A percentile compares a stretch with the other conserved stretches of the same genome.
These are phyloP conservation scores for Taphrina wiesneri DNA, from an alignment of 1,139 yeast species.

Conservation along the genomic window DNA sequence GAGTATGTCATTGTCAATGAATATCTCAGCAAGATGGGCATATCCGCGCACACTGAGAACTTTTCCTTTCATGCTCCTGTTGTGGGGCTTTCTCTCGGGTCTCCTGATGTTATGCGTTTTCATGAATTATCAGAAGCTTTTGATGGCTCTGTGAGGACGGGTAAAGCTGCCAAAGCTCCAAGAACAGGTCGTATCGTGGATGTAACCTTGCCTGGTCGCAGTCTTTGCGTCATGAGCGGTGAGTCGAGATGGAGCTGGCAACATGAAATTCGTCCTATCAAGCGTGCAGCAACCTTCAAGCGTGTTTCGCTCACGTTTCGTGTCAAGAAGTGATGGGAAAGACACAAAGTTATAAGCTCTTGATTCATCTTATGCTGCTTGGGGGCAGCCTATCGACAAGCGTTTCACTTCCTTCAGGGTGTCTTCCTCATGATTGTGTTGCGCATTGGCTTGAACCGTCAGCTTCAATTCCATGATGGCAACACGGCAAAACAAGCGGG, in stretches of 20 bases:
- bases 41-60: constrained; percentile 23
- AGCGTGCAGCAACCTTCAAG: background rate
- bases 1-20: constrained; percentile 22
- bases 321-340: background rate
- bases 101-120: constrained; percentile 11
- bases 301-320: constrained; percentile 13
- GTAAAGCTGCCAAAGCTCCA: constrained; percentile 22
- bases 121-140: background rate
- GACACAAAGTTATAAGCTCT: background rate
- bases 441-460: background rate
- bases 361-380: background rate
- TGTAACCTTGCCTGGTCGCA: constrained; percentile 9
- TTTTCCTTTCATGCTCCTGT: constrained; percentile 19
- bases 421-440: background rate
- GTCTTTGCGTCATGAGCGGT: constrained; percentile 17
- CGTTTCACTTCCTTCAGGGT: background rate
- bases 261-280: constrained; percentile 7
- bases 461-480: constrained; percentile 20
- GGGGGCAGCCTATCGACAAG: background rate
- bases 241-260: constrained; percentile 14
- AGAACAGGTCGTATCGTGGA: constrained; percentile 6
- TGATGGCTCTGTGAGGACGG: constrained; percentile 14
- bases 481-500: constrained; percentile 4
- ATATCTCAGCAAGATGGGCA: constrained; percentile 12
- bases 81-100: constrained; percentile 14